These are phyloP conservation scores for Yamadazyma scolyti DNA, from an alignment of 805 yeast species.

Conservation along the genomic window DNA sequence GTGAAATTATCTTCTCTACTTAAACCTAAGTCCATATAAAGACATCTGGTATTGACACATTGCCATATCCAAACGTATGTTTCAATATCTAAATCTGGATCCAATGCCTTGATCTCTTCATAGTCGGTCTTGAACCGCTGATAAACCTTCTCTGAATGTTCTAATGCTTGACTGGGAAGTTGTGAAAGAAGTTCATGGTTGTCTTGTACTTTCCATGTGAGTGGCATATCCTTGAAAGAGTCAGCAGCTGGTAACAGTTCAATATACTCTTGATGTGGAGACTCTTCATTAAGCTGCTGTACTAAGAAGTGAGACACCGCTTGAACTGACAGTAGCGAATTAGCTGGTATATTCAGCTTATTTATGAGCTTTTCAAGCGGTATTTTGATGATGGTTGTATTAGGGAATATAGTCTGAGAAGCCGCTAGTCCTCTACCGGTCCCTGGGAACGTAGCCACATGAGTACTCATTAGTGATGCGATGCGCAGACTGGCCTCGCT, in stretches of 20 bases:
- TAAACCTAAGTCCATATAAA: conserved; percentile 67
- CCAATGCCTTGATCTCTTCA: conserved; percentile 20
- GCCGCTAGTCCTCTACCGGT: too few relatives aligned
- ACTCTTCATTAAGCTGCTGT: too few relatives aligned
- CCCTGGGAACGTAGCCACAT: too few relatives aligned
- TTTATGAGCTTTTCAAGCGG: too few relatives aligned
- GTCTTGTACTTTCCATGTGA: conserved; percentile 51
- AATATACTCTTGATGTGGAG: too few relatives aligned
- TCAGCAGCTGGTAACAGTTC: conserved; percentile 54
- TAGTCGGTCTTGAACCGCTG: conserved; percentile 45
- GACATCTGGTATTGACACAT: conserved; percentile 87
- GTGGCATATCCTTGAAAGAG: conserved; percentile 58
- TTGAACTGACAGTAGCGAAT: too few relatives aligned
- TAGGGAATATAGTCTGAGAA: too few relatives aligned
- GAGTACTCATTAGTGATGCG: too few relatives aligned
- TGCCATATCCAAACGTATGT: conserved; percentile 66
- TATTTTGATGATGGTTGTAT: too few relatives aligned
- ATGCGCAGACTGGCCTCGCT: too few relatives aligned
- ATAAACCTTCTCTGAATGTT: conserved; percentile 40
- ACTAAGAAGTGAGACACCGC: too few relatives aligned
- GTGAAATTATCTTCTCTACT: conserved; percentile 69
- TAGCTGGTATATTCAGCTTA: too few relatives aligned
- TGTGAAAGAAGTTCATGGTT: conserved; percentile 23
- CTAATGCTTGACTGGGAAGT: conserved; percentile 43
- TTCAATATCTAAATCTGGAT: neutral